Base-by-base conservation (phyloP, 1,284 basidiomycete species). In the Porphyrellus sp. region DNA sequence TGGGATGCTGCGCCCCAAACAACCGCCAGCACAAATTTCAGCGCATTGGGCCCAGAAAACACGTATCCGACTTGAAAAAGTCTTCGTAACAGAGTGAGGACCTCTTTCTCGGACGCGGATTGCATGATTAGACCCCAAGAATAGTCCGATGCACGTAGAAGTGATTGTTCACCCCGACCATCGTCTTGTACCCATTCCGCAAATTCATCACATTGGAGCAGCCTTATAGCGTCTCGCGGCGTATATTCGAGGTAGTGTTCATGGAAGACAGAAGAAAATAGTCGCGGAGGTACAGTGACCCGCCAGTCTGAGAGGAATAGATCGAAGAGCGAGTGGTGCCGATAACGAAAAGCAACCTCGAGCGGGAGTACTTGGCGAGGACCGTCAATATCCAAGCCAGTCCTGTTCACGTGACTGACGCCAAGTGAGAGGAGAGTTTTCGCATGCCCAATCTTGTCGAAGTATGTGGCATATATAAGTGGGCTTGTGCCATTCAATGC, bases 401-500 rank as follows among this genome's bases (percentile, higher is more conserved):
- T 3, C 8, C 1, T 1, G 18, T 54, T 31, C 8, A 54, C 43
- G 4, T 33, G 23, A 4, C 21, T 24, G 38, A 21, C 31, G 24
- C 41, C 24, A 4, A 12, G 5, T 2, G 40, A 48, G 3, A 54
- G 39, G 20, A 54, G 12, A 4, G 21, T 28, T 21, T 25, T 23
- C 13, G 53, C 44, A 13, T 54, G 53, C n/a, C 35, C 30, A 4
- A 34, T 13, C 25, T 48, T 54, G 34, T 21, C 15, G 1, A 39
- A 54, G 35, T 54, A 23, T n/a, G 35, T 9, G 23, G 45, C 40
- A 27, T 54, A 54, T 25, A 54, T 20, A 5, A 54, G 40, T 4
- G 52, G 51, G 9, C 23, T 54, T 7, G 52, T 54, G 5, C 20
- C 24, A n/a, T 37, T 30, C 6, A 18, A 27, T 13, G 27, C 11